Conservation (phyloP, 1,284 basidiomycete species). For the Cystobasidium sp. region DNA sequence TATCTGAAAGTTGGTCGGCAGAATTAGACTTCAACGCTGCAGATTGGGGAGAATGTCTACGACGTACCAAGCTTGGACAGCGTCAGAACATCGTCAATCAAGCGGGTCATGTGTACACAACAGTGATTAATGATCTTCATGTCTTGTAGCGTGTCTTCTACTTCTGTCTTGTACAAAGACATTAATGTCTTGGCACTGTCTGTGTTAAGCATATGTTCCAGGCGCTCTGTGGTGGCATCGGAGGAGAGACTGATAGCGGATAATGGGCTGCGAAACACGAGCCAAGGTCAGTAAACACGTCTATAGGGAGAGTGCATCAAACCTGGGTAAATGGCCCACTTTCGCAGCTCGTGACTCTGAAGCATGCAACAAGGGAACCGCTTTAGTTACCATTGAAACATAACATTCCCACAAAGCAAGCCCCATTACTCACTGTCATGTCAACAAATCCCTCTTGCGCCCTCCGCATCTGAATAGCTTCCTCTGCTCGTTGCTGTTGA, state of each 20-base stretch:
- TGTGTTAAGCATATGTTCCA: slow-evolving; percentile 38
- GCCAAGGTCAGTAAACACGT: background rate
- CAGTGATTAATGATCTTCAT: slow-evolving; percentile 45
- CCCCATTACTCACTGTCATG: slow-evolving; percentile 42
- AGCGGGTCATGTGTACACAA: slow-evolving; percentile 43
- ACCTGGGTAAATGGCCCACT: slow-evolving; percentile 30
- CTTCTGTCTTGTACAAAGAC: slow-evolving; percentile 10
- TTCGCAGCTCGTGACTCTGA: slow-evolving; percentile 30
- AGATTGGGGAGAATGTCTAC: background rate
- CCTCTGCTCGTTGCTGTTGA: slow-evolving; percentile 50
- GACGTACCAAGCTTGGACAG: slow-evolving; percentile 35
- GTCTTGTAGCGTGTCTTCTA: slow-evolving; percentile 36
- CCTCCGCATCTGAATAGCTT: slow-evolving; percentile 48
- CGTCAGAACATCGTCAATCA: slow-evolving; percentile 39
- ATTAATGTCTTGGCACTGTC: background rate
- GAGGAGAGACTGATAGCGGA: slow-evolving; percentile 50
- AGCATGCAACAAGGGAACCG: too few species aligned
- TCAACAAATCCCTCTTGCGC: slow-evolving; percentile 52
- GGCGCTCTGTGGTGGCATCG: slow-evolving; percentile 48
- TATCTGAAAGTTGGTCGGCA: slow-evolving; percentile 45
- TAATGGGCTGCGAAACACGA: slow-evolving; percentile 47
- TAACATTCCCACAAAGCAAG: background rate
- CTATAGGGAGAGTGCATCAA: background rate
- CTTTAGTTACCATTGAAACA: too few species aligned
- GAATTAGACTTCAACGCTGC: background rate